Conservation (phyloP, 352 stramenopile genomes). For the Globisporangium ultimum region DNA sequence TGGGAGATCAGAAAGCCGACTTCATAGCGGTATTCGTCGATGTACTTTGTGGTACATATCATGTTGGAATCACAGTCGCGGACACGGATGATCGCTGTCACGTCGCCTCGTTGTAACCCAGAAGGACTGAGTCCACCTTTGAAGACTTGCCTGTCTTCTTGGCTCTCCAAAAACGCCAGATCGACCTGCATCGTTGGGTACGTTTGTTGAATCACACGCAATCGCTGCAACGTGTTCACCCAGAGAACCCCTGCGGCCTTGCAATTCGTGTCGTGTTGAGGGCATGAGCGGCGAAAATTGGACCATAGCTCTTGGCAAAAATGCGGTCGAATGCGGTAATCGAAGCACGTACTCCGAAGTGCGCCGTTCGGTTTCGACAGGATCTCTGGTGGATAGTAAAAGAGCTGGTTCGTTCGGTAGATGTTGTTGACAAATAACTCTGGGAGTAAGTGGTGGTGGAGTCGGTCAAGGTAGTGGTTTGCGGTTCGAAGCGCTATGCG, state of each 20-base stretch:
- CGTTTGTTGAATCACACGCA: neutral
- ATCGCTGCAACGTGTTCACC: neutral
- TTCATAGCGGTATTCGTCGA: conserved; percentile 50
- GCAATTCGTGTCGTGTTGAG: neutral
- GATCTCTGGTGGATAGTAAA: conserved; percentile 26
- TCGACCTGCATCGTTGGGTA: conserved; percentile 4
- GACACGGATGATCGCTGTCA: conserved; percentile 10
- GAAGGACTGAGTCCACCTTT: conserved; percentile 13
- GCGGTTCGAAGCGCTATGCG: conserved; percentile 8
- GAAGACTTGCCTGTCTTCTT: conserved; percentile 7
- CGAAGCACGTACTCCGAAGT: conserved; percentile 19
- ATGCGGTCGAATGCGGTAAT: conserved; percentile 6
- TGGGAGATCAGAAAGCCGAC: conserved; percentile 21
- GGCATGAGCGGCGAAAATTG: conserved; percentile 8
- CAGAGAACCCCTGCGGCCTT: conserved; percentile 3
- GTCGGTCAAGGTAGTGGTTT: conserved; percentile 29
- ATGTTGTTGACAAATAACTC: conserved; percentile 26
- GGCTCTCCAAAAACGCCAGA: conserved; percentile 13
- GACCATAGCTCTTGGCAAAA: conserved; percentile 13
- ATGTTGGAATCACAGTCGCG: conserved; percentile 9
- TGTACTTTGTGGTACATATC: conserved; percentile 30
- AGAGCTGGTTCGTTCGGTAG: conserved; percentile 30
- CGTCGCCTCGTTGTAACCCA: conserved; percentile 6
- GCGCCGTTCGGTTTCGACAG: conserved; percentile 4
- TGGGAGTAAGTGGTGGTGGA: conserved; percentile 39